These are phyloP conservation scores for Ascocoryne sarcoides DNA, from an alignment of 2,329 filamentous ascomycete genomes.

Conservation along the genomic window DNA sequence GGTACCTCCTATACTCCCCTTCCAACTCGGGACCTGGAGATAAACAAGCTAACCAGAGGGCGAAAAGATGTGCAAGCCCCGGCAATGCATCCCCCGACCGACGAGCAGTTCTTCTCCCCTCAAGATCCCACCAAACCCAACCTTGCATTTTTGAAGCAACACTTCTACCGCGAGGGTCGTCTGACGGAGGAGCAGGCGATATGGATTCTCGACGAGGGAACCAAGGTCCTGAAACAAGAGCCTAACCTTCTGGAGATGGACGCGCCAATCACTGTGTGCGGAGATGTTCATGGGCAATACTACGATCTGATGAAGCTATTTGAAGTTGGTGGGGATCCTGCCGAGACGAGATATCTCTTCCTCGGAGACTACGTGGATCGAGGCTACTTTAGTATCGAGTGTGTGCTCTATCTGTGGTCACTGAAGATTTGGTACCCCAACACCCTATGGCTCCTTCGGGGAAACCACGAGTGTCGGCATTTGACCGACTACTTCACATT, in stretches of 20 bases:
- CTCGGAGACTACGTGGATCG: slow-evolving; percentile 96
- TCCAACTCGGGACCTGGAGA: slow-evolving; percentile 1
- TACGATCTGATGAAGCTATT: slow-evolving; percentile 99
- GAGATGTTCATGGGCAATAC: slow-evolving; percentile 97
- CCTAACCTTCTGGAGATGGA: slow-evolving; percentile 99
- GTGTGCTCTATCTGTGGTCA: slow-evolving; percentile 94
- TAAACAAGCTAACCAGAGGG: not conserved
- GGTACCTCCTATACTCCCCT: slow-evolving; percentile 42
- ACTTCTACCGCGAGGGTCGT: slow-evolving; percentile 95
- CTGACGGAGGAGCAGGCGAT: slow-evolving; percentile 95
- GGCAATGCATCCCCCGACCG: slow-evolving; percentile 82
- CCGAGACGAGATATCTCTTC: slow-evolving; percentile 94
- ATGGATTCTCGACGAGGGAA: slow-evolving; percentile 85
- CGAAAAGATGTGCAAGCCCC: slow-evolving; percentile 80
- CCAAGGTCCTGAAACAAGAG: slow-evolving; percentile 78
- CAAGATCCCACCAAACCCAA: slow-evolving; percentile 82
- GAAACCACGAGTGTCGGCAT: slow-evolving; percentile 97
- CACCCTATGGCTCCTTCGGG: slow-evolving; percentile 90
- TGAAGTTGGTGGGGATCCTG: slow-evolving; percentile 92
- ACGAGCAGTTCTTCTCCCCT: slow-evolving; percentile 90
- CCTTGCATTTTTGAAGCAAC: slow-evolving; percentile 90
- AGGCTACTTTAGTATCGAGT: slow-evolving; percentile 99
- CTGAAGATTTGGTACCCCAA: slow-evolving; percentile 99
- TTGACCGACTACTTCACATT: slow-evolving; percentile 99
- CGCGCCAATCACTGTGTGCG: slow-evolving; percentile 95